Percentiles rank a stretch among this genome's conserved stretches.
These are phyloP conservation scores for Dactylis glomerata DNA, from an alignment of 176 grass and related monocot species.

Conservation along the genomic window DNA sequence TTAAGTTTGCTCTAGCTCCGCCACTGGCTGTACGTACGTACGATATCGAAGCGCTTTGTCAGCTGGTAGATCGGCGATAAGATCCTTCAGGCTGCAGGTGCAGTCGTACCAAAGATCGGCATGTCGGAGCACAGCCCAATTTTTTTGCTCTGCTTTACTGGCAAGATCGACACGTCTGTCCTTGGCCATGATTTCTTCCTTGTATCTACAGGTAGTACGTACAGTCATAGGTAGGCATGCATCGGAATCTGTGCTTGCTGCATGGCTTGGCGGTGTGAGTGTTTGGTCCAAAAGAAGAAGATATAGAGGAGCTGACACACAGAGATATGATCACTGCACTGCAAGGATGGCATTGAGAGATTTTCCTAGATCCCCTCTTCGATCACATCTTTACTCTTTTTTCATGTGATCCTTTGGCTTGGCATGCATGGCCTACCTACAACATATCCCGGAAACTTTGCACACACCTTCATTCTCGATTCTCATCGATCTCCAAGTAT, in stretches of 20 bases:
- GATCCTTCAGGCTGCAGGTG: neutral
- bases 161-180: slow-evolving; percentile 1
- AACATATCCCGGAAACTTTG: slow-evolving; percentile 16
- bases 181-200: neutral
- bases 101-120: neutral
- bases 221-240: neutral
- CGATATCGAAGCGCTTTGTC: neutral
- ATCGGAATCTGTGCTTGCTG: neutral
- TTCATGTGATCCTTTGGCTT: neutral
- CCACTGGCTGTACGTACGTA: neutral
- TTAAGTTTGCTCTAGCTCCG: too few relatives aligned
- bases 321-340: neutral
- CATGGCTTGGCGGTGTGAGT: neutral
- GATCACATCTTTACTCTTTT: neutral
- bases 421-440: neutral
- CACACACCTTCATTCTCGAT: too few relatives aligned
- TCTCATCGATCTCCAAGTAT: neutral
- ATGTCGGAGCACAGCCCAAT: neutral
- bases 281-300: neutral
- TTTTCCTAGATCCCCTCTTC: neutral
- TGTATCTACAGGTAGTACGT: neutral
- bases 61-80: neutral
- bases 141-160: neutral
- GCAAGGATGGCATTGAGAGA: neutral
- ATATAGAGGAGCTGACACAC: slow-evolving; percentile 5